Evolutionary conservation across 352 stramenopile species (phyloP), one percentile per base, ranked within the genome.

Genomic region (Pythium dissotocum): DNA sequence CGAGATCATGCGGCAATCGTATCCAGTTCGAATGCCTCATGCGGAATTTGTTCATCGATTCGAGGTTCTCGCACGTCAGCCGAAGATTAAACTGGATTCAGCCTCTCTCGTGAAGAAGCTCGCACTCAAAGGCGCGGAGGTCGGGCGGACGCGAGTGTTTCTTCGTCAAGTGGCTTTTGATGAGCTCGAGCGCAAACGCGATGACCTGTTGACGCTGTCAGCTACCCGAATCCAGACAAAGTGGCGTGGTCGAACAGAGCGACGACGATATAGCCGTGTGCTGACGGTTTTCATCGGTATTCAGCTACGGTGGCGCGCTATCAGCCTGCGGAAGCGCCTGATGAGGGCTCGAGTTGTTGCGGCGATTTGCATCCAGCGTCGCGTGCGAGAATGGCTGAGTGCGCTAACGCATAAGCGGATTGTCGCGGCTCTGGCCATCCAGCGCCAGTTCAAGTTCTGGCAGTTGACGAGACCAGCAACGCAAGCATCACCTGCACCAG

Each of bases 1-100:
- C 9, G 77, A 94, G 67, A 91, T 97, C 42, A 89, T 92, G 73
- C 82, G 89, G 2, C 86, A 89, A 52, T 94, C 88, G 2, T 97
- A 88, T 57, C 85, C 87, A 12, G 87, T 92, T 44, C 88, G 89
- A 14, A 90, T 94, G 81, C 67, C 65, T 3, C 88, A 94, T 69
- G 53, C 46, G 0, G 77, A 88, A 32, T 95, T 97, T 66, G 66
- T 89, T 0, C 70, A 73, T 40, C 82, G 86, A 36, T 95, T 92
- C 54, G 46, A 52, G 18, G 49, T 77, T 12, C 66, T 91, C 44
- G 24, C 72, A 21, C 36, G 53, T 30, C 35, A 54, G 52, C 63
- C 71, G 24, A 28, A 55, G 42, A 69, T 6, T 3, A 61, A 44
- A 3, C 42, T 72, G 30, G 75, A 76, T 38, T 66, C 52, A 4